Evolutionary conservation across 495 filamentous ascomycete genomes (phyloP).

Genomic region (Penicillium turbatum): DNA sequence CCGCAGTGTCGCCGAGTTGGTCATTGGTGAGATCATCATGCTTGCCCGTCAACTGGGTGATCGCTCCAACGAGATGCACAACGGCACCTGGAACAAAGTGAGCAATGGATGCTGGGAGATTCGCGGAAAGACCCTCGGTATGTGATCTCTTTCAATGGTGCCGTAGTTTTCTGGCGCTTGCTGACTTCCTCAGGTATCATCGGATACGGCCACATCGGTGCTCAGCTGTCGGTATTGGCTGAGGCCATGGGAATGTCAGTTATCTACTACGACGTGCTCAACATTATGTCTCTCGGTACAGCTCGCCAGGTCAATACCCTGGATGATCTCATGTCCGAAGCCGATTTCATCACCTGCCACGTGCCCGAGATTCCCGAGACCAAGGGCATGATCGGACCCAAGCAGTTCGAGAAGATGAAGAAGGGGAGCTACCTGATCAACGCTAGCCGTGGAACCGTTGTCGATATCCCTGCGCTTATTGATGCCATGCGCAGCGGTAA

Average conservation of each 20-base stretch:
- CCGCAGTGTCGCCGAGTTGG: constrained; percentile 90
- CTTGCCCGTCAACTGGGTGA: constrained; percentile 91
- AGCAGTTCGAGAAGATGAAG: constrained; percentile 85
- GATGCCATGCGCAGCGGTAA: constrained; percentile 83
- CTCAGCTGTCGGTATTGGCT: constrained; percentile 90
- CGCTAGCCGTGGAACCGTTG: constrained; percentile 85
- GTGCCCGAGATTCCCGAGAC: constrained; percentile 93
- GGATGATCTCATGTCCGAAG: constrained; percentile 64
- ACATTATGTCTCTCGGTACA: constrained; percentile 88
- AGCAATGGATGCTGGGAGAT: constrained; percentile 96
- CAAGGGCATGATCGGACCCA: constrained; percentile 74
- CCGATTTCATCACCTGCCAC: constrained; percentile 92
- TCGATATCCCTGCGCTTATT: constrained; percentile 91
- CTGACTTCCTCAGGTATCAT: constrained; percentile 62
- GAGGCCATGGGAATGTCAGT: constrained; percentile 98
- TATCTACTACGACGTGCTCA: constrained; percentile 90
- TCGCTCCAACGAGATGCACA: constrained; percentile 90
- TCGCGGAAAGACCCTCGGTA: constrained; percentile 92
- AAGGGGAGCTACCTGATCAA: constrained; percentile 91
- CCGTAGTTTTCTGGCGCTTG: not conserved
- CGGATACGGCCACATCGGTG: constrained; percentile 97
- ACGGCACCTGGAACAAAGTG: constrained; percentile 96
- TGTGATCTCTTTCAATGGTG: constrained; percentile 6
- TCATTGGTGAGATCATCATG: constrained; percentile 88
- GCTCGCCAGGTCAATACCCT: constrained; percentile 77